Percentiles rank a stretch among this genome's conserved stretches.
Conservation (phyloP, 139 green algal genomes). For the Coelastrella sp. region DNA sequence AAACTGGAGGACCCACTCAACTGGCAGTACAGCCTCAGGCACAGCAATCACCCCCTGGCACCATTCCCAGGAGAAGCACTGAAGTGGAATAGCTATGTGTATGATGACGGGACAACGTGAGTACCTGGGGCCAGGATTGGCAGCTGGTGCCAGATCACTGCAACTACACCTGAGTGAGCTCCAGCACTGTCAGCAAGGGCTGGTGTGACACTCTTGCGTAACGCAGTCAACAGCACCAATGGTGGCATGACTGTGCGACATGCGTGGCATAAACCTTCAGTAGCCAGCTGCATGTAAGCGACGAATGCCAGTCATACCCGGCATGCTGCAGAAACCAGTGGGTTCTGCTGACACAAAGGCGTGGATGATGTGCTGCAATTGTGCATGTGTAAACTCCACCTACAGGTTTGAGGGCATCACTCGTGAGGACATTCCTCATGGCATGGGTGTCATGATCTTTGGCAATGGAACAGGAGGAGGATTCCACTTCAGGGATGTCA, state of each 20-base stretch:
- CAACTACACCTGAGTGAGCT: too few species aligned
- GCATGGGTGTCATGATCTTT: slow-evolving; percentile 87
- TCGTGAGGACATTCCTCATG: slow-evolving; percentile 80
- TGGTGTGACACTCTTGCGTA: too few species aligned
- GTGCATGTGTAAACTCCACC: neutral
- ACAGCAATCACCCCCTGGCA: slow-evolving; percentile 82
- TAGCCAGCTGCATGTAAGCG: too few species aligned
- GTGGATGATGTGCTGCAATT: neutral
- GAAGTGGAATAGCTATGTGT: slow-evolving; percentile 89
- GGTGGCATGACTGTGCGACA: too few species aligned
- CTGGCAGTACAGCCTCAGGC: slow-evolving; percentile 78
- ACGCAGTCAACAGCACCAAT: too few species aligned
- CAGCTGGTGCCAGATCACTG: neutral
- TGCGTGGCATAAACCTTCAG: too few species aligned
- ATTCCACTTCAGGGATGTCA: slow-evolving; percentile 78
- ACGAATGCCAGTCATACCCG: too few species aligned
- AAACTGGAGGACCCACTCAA: slow-evolving; percentile 70
- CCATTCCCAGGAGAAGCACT: slow-evolving; percentile 89
- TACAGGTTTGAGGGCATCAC: slow-evolving; percentile 90
- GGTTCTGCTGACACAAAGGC: neutral
- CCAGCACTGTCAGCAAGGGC: too few species aligned
- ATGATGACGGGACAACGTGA: slow-evolving; percentile 93
- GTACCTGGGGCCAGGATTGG: slow-evolving; percentile 16
- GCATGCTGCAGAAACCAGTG: neutral
- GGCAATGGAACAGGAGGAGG: slow-evolving; percentile 84